Percentiles rank a stretch among this genome's conserved stretches.
Evolutionary conservation across 2,329 filamentous ascomycete genomes (phyloP).

Genomic region (Tolypocladium paradoxum): DNA sequence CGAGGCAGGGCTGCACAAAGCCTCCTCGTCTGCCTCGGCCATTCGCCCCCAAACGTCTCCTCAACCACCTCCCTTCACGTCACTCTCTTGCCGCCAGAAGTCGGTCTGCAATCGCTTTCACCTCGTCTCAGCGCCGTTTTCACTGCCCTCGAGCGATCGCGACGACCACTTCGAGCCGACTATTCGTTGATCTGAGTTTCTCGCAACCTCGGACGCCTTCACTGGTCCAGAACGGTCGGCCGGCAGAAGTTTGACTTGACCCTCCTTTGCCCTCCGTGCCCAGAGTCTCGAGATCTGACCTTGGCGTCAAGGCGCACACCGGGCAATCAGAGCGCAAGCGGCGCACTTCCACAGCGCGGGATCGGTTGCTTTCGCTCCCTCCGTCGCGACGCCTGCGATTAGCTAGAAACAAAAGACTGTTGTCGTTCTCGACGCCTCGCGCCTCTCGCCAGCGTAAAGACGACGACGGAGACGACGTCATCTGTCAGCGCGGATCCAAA

Average conservation of each 20-base stretch:
- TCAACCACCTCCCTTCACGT: constrained; percentile 14
- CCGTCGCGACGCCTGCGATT: neutral
- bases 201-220: constrained; percentile 45
- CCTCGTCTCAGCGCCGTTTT: constrained; percentile 7
- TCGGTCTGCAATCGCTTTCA: constrained; percentile 18
- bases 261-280: neutral
- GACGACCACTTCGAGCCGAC: constrained; percentile 23
- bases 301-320: neutral
- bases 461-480: neutral
- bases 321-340: neutral
- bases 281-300: neutral
- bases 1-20: neutral
- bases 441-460: neutral
- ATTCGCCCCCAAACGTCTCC: constrained; percentile 9
- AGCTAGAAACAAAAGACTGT: neutral
- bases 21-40: constrained; percentile 6
- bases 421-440: neutral
- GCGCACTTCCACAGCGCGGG: neutral
- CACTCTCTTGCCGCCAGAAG: constrained; percentile 24
- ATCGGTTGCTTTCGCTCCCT: neutral
- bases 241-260: constrained; percentile 12
- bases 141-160: constrained; percentile 11
- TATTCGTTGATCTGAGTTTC: constrained; percentile 24
- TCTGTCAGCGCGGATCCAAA: neutral
- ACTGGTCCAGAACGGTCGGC: constrained; percentile 43